phyloP scores from a whole-genome alignment of 176 grass and related monocot genomes.

The Musa schizocarpa region DNA sequence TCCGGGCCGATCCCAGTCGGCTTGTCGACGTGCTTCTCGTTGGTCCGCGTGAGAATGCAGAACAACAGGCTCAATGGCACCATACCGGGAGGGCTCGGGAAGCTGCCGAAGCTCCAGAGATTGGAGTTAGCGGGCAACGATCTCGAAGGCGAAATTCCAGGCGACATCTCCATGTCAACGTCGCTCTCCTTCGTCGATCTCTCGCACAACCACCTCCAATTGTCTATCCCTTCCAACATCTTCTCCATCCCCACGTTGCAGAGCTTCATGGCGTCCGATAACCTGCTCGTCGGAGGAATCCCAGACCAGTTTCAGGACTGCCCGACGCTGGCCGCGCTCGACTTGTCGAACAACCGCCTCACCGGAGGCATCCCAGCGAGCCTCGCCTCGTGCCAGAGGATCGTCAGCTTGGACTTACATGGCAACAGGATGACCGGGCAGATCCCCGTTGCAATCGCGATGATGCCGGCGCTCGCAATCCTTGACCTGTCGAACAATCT shows the following conservation, averaged over 20 bases:
- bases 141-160: conserved; percentile 67
- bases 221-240: conserved; percentile 48
- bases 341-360: conserved; percentile 73
- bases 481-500: conserved; percentile 75
- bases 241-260: conserved; percentile 56
- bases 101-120: conserved; percentile 62
- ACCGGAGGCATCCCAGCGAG: conserved; percentile 45
- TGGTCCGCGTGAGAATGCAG: conserved; percentile 78
- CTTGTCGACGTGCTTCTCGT: conserved; percentile 52
- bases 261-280: conserved; percentile 76
- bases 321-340: conserved; percentile 59
- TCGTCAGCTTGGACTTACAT: conserved; percentile 68
- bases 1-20: conserved; percentile 52
- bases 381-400: conserved; percentile 63
- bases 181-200: conserved; percentile 88
- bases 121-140: conserved; percentile 75
- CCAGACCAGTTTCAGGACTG: conserved; percentile 92
- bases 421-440: conserved; percentile 49
- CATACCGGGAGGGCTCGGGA: conserved; percentile 56
- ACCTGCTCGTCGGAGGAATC: conserved; percentile 60
- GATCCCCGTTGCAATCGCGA: conserved; percentile 61
- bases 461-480: conserved; percentile 80
- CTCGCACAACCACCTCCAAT: conserved; percentile 61
- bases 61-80: conserved; percentile 64
- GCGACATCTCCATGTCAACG: conserved; percentile 47